Conservation (phyloP, 345 rosid species). For the Syzygium oleosum region DNA sequence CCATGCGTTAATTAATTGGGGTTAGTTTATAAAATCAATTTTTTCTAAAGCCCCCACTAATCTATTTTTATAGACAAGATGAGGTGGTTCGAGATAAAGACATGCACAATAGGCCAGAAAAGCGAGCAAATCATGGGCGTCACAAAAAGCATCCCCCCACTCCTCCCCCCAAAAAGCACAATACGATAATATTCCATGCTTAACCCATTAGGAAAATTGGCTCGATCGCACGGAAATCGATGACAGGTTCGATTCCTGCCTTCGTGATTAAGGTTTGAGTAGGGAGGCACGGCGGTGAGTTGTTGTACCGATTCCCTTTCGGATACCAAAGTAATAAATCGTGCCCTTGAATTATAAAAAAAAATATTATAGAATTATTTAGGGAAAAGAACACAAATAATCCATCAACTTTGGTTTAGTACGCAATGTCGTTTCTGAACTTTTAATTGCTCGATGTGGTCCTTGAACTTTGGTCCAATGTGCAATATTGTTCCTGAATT, state of each 20-base stretch:
- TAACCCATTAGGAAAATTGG: background rate
- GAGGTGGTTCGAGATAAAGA: background rate
- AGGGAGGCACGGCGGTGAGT: rapidly evolving
- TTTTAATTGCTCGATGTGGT: background rate
- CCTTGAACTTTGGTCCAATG: rapidly evolving
- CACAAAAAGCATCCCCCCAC: background rate
- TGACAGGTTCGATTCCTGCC: background rate
- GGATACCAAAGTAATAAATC: background rate
- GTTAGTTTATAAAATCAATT: background rate
- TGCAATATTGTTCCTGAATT: background rate
- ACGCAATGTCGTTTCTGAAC: background rate
- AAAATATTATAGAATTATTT: background rate
- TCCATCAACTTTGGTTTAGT: background rate
- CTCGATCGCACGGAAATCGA: background rate
- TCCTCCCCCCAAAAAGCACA: background rate
- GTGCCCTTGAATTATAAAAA: background rate
- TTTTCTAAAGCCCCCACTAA: background rate
- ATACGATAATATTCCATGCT: background rate
- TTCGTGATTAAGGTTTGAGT: background rate
- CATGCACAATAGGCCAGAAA: background rate
- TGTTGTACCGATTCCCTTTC: background rate
- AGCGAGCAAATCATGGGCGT: background rate
- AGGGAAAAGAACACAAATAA: background rate
- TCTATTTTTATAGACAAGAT: background rate
- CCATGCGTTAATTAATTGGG: background rate